Base-by-base conservation (phyloP, 495 filamentous ascomycete species). In the Penicillium canariense region DNA sequence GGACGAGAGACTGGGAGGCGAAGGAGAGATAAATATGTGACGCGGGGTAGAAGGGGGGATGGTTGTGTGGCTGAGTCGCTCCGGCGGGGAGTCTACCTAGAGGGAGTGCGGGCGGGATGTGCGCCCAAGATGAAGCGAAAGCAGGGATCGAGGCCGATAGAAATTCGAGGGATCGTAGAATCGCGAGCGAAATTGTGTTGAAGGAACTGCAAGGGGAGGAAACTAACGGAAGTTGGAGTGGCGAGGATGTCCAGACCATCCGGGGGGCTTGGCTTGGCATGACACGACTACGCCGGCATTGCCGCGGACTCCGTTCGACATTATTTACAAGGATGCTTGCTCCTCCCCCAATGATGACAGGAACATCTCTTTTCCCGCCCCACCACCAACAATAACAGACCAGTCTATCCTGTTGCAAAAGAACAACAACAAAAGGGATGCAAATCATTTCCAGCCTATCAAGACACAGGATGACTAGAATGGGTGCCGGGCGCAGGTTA, bases 41-140 rank as follows among this genome's bases (percentile, higher is more conserved):
- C 61, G 63, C 59, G 66, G 59, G 62, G 59, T 66, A 60, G 50
- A 50, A 55, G 55, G 56, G 52, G 63, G 60, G 35, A 50, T n/a
- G 50, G 34, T 57, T 44, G 51, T 65, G 65, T 68, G 62, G 65
- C 62, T 62, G 53, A 58, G 56, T 48, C 43, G 51, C 43, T 47
- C 48, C 36, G 53, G 42, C 43, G 58, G 50, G n/a, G 18, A 34
- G 31, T 8, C 14, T 34, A 14, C 8, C 8, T 8, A 34, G 31
- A 34, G 31, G 31, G 14, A 8, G 14, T 9, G 1, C 31, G 14
- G 31, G 31, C 14, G 20, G 38, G 38, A 18, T 42, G 17, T 42
- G 38, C 38, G 17, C n/a, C 10, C 15, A 17, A 17, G 35, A 17
- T 3, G 38, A 11, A 5, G 38, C 18, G n/a, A 1, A 4, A 17